Percentiles rank a stretch among this genome's conserved stretches.
Conservation (phyloP, 31 red algal genomes). For the Endocladia muricata region DNA sequence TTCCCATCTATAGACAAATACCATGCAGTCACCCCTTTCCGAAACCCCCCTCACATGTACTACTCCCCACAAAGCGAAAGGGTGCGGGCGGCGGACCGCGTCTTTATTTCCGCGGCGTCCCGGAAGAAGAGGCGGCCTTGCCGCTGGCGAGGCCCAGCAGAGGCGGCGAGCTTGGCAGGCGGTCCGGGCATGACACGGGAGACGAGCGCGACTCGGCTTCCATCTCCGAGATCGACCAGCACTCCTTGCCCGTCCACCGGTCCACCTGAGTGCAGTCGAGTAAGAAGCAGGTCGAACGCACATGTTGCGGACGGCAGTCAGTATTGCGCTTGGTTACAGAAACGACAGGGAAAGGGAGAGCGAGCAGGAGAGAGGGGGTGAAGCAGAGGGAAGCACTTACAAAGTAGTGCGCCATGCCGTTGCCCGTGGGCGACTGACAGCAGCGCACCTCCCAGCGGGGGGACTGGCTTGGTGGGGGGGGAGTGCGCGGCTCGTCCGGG, state of each 20-base stretch:
- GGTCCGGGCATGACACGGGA: not conserved
- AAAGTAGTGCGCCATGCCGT: constrained; percentile 15
- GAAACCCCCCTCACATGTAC: not conserved
- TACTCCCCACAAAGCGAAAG: not conserved
- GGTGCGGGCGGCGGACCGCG: not conserved
- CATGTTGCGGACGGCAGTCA: too few species aligned
- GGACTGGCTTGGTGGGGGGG: not conserved
- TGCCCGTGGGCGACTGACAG: not conserved
- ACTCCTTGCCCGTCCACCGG: constrained; percentile 3
- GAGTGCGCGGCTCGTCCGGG: not conserved
- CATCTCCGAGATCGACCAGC: not conserved
- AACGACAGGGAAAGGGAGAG: too few species aligned
- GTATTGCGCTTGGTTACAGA: too few species aligned
- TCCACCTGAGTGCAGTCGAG: too few species aligned
- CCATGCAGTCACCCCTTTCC: not conserved
- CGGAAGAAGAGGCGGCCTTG: not conserved
- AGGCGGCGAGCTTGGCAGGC: not conserved
- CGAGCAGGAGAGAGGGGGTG: too few species aligned
- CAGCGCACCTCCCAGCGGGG: constrained; percentile 12
- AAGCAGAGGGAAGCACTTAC: too few species aligned
- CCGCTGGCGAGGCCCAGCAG: not conserved
- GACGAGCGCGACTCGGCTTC: not conserved
- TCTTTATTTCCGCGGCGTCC: not conserved
- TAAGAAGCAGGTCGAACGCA: too few species aligned
- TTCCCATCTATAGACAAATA: not conserved